Evolutionary conservation across 768 basidiomycete species (phyloP), one percentile per base, ranked within the genome.

Genomic region (Russula sp.): DNA sequence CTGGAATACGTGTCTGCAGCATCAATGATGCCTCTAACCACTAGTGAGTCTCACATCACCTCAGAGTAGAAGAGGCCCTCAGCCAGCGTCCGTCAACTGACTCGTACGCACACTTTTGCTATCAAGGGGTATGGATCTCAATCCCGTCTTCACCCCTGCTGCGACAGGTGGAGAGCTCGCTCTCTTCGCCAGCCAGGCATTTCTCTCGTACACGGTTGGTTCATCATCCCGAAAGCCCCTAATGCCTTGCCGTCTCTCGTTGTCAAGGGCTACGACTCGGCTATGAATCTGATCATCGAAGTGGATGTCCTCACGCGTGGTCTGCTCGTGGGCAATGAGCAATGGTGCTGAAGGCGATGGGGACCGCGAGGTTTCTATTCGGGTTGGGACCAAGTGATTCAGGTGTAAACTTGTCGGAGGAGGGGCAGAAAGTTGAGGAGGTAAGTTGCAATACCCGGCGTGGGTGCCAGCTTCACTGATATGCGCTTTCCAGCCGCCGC

Each of bases 141-240:
- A 97, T 69, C 92, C 94, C 1, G 74, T 85, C 0, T 97, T 97
- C 73, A 89, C 86, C 0, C 88, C 91, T 1, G 75, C 75, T 0
- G 77, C 78, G 10, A 79, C 80, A 32, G 84, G 84, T 0, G 92
- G 90, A 2, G 94, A 92, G 71, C 82, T 97, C 50, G 84, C 89
- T 63, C 82, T 97, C 9, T 97, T 97, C 70, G 78, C 86, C n/a
- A 86, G 90, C 50, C 86, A 0, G 86, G 86, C 10, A 90, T 96
- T 50, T 76, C 83, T 6, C 84, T 97, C 46, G 85, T 94, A 1
- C 94, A 96, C 63, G 94, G 94, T 1, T 97, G 94, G 94, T 72
- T 89, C 18, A 84, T 85, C n/a, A n/a, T n/a, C n/a, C n/a, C n/a
- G 88, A 90, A 60, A n/a, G n/a, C n/a, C n/a, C n/a, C n/a, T n/a